Percentiles rank a stretch among this genome's conserved stretches.
Conservation (phyloP, 1,284 basidiomycete species). For the Mycena sp. region DNA sequence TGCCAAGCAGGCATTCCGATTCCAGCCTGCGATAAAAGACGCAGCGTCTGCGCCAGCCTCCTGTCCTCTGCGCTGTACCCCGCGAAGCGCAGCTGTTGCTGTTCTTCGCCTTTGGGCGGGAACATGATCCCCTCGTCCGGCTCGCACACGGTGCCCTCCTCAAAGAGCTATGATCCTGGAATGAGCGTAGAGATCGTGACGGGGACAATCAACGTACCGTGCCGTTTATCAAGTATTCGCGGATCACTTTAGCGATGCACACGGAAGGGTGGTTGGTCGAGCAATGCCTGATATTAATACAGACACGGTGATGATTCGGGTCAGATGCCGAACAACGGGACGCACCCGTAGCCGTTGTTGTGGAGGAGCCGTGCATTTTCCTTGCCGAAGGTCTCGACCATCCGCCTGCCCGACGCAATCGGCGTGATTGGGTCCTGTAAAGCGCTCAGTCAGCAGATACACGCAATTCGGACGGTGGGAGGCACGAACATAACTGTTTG, state of each 20-base stretch:
- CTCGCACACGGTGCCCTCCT: conserved; percentile 20
- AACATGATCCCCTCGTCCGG: conserved; percentile 23
- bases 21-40: conserved; percentile 7
- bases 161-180: too few species aligned
- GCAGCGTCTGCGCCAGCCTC: conserved; percentile 1
- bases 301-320: too few species aligned
- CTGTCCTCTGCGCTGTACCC: background rate
- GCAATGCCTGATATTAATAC: conserved; percentile 26
- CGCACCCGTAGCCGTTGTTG: conserved; percentile 20
- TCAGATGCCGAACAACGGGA: too few species aligned
- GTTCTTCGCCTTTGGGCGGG: background rate
- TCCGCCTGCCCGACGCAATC: conserved; percentile 3
- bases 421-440: conserved; percentile 20
- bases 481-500: conserved; percentile 19
- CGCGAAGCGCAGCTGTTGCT: background rate
- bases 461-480: background rate
- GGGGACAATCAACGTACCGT: conserved; percentile 2
- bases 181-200: too few species aligned
- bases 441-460: background rate
- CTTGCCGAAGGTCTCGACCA: conserved; percentile 9
- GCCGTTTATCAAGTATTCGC: conserved; percentile 17
- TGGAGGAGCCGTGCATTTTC: conserved; percentile 22
- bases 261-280: conserved; percentile 22
- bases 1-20: conserved; percentile 25
- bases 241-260: conserved; percentile 14